Evolutionary conservation across 345 rosid genomes (phyloP).

Genomic region (Raphanus sativus): DNA sequence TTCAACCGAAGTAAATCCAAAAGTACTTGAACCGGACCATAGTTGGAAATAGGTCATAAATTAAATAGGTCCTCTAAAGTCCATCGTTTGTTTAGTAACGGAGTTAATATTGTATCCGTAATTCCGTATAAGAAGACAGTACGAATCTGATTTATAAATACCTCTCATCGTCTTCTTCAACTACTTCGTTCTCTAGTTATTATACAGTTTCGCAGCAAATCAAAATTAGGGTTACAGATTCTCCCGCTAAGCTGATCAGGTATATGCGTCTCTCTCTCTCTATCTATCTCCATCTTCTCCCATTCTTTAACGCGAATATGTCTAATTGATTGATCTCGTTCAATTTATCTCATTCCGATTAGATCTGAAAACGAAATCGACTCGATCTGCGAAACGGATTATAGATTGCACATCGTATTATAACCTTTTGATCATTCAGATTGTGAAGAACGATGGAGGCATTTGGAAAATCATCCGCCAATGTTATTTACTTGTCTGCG

Average conservation of each 20-base stretch:
- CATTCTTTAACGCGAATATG: not conserved
- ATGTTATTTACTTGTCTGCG: slow-evolving; percentile 78
- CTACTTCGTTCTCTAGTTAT: slow-evolving; percentile 3
- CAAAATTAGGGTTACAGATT: slow-evolving; percentile 4
- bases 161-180: slow-evolving; percentile 9
- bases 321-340: slow-evolving; percentile 2
- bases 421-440: slow-evolving; percentile 14
- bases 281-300: not conserved
- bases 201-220: not conserved
- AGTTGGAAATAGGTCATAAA: too few species aligned
- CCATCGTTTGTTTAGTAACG: too few species aligned
- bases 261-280: not conserved
- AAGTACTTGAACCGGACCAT: too few species aligned
- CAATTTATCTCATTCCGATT: not conserved
- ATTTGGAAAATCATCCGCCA: slow-evolving; percentile 68
- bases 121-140: too few species aligned
- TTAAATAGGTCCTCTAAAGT: too few species aligned
- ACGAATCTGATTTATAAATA: slow-evolving; percentile 14
- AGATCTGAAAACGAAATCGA: not conserved
- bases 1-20: too few species aligned
- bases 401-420: not conserved
- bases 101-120: too few species aligned
- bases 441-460: slow-evolving; percentile 60
- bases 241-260: slow-evolving; percentile 2
- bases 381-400: not conserved